These are phyloP conservation scores for Linum lewisii DNA, from an alignment of 345 rosid genomes.

Conservation along the genomic window DNA sequence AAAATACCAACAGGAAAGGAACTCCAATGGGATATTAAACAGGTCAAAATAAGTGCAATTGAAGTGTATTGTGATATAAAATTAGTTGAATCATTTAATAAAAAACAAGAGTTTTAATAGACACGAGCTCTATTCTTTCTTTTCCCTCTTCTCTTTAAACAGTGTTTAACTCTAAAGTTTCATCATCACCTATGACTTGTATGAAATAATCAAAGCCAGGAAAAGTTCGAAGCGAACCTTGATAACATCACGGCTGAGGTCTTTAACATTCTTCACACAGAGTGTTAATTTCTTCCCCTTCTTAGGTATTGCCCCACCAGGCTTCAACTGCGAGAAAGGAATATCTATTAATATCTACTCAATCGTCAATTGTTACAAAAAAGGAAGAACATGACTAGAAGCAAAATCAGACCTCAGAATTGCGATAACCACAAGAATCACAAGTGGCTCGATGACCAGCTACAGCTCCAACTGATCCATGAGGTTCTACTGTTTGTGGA, in stretches of 20 bases:
- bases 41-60: background rate
- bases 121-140: background rate
- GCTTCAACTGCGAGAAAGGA: constrained; percentile 53
- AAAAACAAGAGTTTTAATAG: background rate
- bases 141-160: too few species aligned
- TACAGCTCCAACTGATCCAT: constrained; percentile 79
- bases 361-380: too few species aligned
- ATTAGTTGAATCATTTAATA: too few species aligned
- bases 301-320: constrained; percentile 79
- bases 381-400: too few species aligned
- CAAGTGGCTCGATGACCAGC: constrained; percentile 79
- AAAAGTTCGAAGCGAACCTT: constrained; percentile 43
- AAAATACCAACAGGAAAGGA: background rate
- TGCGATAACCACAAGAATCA: constrained; percentile 85
- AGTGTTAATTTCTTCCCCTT: constrained; percentile 73
- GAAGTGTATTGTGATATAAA: too few species aligned
- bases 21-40: background rate
- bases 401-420: too few species aligned
- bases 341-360: constrained; percentile 1
- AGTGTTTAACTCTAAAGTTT: background rate
- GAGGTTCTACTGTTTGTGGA: constrained; percentile 32
- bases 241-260: constrained; percentile 82
- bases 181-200: background rate
- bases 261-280: constrained; percentile 39
- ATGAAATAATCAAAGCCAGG: background rate